phyloP scores from a whole-genome alignment of 495 filamentous ascomycete genomes.

The Xylaria scruposa region DNA sequence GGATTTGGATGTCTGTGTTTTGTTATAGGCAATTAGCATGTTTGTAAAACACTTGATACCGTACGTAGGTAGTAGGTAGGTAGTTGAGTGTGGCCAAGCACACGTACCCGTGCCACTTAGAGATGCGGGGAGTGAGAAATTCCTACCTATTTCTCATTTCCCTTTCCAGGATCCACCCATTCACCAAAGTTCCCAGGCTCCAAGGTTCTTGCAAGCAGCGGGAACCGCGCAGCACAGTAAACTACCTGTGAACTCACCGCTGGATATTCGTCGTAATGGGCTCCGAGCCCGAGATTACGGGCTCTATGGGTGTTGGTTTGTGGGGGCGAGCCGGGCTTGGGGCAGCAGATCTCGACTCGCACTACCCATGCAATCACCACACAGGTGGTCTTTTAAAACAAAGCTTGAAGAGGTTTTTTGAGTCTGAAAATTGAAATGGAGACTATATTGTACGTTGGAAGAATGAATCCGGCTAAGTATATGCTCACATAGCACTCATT shows the following conservation, averaged over 20 bases:
- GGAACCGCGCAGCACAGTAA: not conserved
- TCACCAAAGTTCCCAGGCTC: not conserved
- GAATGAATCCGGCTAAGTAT: not conserved
- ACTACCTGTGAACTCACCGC: not conserved
- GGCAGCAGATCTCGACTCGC: not conserved
- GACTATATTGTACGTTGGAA: not conserved
- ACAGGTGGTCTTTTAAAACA: no score
- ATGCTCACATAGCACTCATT: not conserved
- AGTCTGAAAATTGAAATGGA: not conserved
- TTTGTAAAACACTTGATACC: not conserved
- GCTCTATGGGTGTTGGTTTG: not conserved
- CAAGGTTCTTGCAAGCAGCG: no score
- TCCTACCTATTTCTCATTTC: not conserved
- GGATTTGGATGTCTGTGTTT: not conserved
- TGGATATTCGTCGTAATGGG: not conserved
- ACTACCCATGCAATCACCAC: no score
- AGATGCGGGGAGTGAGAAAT: slow-evolving; percentile 16
- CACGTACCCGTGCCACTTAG: not conserved
- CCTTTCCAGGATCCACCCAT: slow-evolving; percentile 4
- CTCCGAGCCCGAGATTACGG: not conserved
- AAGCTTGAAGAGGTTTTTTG: not conserved
- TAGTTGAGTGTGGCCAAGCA: not conserved
- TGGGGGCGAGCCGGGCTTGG: not conserved
- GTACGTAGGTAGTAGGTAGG: no score
- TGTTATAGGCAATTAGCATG: not conserved